Percentiles rank a stretch among this genome's conserved stretches.
phyloP scores from a whole-genome alignment of 257 asterid species.

The Verbascum thapsus region DNA sequence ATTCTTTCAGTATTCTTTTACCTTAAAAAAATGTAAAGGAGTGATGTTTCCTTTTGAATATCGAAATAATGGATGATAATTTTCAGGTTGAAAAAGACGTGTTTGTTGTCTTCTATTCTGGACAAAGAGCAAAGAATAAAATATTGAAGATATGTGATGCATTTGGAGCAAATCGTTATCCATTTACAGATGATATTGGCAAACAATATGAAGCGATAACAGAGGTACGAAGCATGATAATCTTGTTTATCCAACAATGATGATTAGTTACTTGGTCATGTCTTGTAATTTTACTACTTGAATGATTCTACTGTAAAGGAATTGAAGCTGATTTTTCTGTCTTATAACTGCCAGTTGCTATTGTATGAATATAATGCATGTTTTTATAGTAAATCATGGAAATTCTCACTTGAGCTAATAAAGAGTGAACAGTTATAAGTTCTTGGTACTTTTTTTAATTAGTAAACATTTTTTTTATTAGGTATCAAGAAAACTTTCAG shows the following conservation, averaged over 20 bases:
- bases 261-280: background rate
- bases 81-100: constrained; percentile 66
- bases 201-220: constrained; percentile 53
- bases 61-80: constrained; percentile 16
- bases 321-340: background rate
- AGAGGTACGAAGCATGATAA: constrained; percentile 40
- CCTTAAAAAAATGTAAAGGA: background rate
- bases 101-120: constrained; percentile 62
- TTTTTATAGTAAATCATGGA: background rate
- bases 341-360: background rate
- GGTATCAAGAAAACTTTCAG: constrained; percentile 67
- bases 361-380: background rate
- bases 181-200: constrained; percentile 53
- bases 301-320: constrained; percentile 4
- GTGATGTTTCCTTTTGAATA: constrained; percentile 11
- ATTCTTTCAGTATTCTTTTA: background rate
- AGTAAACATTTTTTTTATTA: constrained; percentile 28
- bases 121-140: constrained; percentile 62
- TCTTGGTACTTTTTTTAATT: background rate
- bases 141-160: constrained; percentile 66
- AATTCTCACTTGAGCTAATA: background rate
- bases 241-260: background rate
- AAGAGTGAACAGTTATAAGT: background rate
- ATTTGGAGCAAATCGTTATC: constrained; percentile 70
- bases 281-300: background rate